These are phyloP conservation scores for Apophysomyces ossiformis DNA, from an alignment of 371 early-diverging fungal species.

Conservation along the genomic window DNA sequence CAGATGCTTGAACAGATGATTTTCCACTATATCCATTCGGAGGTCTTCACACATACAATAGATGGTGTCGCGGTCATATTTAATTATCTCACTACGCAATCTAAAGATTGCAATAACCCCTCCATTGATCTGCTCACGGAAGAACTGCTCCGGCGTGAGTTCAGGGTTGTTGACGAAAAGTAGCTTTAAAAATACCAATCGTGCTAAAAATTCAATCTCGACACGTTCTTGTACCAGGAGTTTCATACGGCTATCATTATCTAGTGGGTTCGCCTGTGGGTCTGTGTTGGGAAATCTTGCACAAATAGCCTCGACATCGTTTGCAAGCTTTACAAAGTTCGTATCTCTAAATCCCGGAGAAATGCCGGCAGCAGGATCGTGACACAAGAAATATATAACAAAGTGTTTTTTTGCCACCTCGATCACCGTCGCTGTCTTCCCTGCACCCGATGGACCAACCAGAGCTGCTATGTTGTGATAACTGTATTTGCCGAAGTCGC, in stretches of 20 bases:
- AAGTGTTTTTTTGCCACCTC: conserved; percentile 25
- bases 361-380: conserved; percentile 3
- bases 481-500: background rate
- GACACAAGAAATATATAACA: conserved; percentile 23
- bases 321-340: background rate
- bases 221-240: background rate
- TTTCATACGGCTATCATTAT: background rate
- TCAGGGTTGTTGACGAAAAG: conserved; percentile 21
- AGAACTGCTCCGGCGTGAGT: conserved; percentile 25
- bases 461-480: conserved; percentile 22
- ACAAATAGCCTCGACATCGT: background rate
- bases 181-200: conserved; percentile 18
- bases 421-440: conserved; percentile 29
- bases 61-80: background rate
- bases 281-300: background rate
- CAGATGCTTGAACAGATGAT: conserved; percentile 1
- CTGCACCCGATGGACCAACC: conserved; percentile 25
- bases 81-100: background rate
- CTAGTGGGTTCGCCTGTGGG: background rate
- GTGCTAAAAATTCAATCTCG: conserved; percentile 23
- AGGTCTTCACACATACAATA: background rate
- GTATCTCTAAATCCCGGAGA: background rate
- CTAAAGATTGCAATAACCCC: conserved; percentile 8
- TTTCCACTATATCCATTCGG: background rate
- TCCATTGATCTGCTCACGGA: conserved; percentile 31